Conservation (phyloP, 768 basidiomycete species). For the Xerocomellus amylosporus region DNA sequence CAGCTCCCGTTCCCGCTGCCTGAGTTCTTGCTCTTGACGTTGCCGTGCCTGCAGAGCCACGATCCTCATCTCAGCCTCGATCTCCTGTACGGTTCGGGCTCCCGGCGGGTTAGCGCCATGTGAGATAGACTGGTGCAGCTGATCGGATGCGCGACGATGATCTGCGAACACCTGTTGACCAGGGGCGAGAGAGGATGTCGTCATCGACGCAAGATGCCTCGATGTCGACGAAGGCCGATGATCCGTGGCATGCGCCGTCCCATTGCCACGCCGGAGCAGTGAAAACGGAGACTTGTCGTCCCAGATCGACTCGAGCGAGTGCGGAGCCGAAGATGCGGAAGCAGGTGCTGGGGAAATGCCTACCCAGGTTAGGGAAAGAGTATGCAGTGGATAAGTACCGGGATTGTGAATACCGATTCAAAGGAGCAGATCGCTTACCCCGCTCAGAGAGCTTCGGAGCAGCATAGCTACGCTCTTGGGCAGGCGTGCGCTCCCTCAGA, state of each 20-base stretch:
- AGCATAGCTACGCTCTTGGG: constrained; percentile 22
- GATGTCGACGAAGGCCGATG: constrained; percentile 27
- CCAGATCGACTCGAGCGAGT: constrained; percentile 75
- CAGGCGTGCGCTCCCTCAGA: constrained; percentile 28
- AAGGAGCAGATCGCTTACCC: constrained; percentile 24
- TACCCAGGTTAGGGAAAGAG: constrained; percentile 13
- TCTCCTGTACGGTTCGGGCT: constrained; percentile 71
- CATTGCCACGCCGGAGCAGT: constrained; percentile 55
- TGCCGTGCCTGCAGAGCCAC: constrained; percentile 47
- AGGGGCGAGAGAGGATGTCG: constrained; percentile 23
- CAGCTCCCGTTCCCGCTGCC: constrained; percentile 46
- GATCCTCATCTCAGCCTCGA: constrained; percentile 81
- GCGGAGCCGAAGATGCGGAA: constrained; percentile 18
- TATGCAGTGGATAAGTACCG: constrained; percentile 11
- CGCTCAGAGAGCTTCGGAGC: constrained; percentile 25
- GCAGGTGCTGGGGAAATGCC: constrained; percentile 38
- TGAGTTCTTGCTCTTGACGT: constrained; percentile 42
- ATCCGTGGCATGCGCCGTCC: constrained; percentile 41
- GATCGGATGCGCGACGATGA: constrained; percentile 38
- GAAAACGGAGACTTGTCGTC: constrained; percentile 78
- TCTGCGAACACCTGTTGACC: constrained; percentile 32
- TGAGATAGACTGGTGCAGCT: constrained; percentile 33
- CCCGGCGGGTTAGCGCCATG: constrained; percentile 37
- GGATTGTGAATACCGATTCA: background rate
- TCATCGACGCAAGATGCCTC: constrained; percentile 24